These are phyloP conservation scores for Chenopodium berlandieri DNA, from an alignment of 148 eudicot genomes.

Conservation along the genomic window DNA sequence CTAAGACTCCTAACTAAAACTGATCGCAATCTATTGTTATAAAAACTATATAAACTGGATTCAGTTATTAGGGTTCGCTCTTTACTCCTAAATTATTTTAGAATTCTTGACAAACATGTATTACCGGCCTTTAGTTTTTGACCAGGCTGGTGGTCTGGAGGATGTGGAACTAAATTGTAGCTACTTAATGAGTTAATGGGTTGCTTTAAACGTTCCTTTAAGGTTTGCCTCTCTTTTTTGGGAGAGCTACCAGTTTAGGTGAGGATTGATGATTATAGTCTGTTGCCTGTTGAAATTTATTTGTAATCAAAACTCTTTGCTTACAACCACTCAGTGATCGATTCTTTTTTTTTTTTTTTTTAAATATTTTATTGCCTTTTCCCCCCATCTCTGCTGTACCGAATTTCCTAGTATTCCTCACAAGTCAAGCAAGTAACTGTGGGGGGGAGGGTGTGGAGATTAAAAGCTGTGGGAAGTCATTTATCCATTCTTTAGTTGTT, in stretches of 20 bases:
- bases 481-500: too few species aligned
- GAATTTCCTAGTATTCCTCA: background rate
- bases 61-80: background rate
- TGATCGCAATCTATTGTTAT: background rate
- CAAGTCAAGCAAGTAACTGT: background rate
- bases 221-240: background rate
- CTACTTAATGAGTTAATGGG: background rate
- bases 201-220: background rate
- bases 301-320: background rate
- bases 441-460: background rate
- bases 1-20: background rate
- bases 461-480: background rate
- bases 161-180: too few species aligned
- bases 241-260: background rate
- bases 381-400: background rate
- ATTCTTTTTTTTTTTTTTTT: background rate
- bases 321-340: background rate
- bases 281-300: background rate
- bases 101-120: background rate
- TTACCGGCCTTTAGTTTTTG: too few species aligned
- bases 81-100: too few species aligned
- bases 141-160: too few species aligned
- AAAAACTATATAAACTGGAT: background rate
- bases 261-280: background rate
- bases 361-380: background rate